These are phyloP conservation scores for Musa acuminata DNA, from an alignment of 176 grass and related monocot species.

Conservation along the genomic window DNA sequence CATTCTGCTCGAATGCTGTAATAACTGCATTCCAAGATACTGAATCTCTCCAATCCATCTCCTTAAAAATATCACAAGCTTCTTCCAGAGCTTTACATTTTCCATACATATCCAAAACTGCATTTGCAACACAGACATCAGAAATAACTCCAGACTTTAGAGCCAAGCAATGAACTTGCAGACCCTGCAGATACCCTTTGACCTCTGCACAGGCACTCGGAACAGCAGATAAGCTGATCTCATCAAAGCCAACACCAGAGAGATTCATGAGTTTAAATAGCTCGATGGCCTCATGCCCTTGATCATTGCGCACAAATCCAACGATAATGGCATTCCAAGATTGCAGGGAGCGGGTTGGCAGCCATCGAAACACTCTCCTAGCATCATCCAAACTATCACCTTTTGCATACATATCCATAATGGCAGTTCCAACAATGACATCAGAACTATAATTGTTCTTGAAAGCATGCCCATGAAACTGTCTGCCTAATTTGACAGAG, in stretches of 20 bases:
- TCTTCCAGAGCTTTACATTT: slow-evolving; percentile 68
- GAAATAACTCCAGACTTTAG: slow-evolving; percentile 53
- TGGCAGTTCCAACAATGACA: slow-evolving; percentile 65
- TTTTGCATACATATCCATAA: slow-evolving; percentile 78
- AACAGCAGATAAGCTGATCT: slow-evolving; percentile 61
- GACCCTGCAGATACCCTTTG: slow-evolving; percentile 47
- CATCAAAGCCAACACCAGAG: slow-evolving; percentile 46
- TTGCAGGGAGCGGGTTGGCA: slow-evolving; percentile 42
- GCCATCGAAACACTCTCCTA: slow-evolving; percentile 46
- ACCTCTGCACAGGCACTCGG: slow-evolving; percentile 59
- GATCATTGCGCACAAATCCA: slow-evolving; percentile 48
- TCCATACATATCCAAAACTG: slow-evolving; percentile 76
- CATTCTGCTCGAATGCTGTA: slow-evolving; percentile 73
- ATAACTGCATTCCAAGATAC: slow-evolving; percentile 79
- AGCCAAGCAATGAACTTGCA: slow-evolving; percentile 57
- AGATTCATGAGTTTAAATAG: slow-evolving; percentile 55
- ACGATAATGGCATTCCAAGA: slow-evolving; percentile 86
- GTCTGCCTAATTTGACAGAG: slow-evolving; percentile 32
- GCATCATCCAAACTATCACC: slow-evolving; percentile 48
- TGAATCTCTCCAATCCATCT: slow-evolving; percentile 66
- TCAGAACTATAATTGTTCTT: slow-evolving; percentile 58
- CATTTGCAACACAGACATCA: slow-evolving; percentile 58
- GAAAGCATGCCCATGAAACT: slow-evolving; percentile 72
- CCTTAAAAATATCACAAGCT: slow-evolving; percentile 48
- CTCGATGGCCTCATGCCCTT: slow-evolving; percentile 39